Conservation (phyloP, 192 early-diverging fungal genomes). For the Umbelopsis ramanniana region DNA sequence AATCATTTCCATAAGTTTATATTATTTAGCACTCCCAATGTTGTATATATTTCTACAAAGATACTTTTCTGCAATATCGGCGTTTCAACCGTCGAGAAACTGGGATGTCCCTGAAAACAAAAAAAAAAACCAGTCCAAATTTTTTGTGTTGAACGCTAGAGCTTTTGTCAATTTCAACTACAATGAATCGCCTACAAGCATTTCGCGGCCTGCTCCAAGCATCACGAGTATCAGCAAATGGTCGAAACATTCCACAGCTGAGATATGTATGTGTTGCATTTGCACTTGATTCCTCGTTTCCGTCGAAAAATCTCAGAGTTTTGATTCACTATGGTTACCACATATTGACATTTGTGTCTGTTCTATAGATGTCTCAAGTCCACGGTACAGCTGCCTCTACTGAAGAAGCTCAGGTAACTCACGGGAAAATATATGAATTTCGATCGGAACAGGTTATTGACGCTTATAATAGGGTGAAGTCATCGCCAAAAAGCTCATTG, state of each 20-base stretch:
- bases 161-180: background rate
- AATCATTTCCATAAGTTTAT: background rate
- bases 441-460: background rate
- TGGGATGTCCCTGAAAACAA: constrained; percentile 11
- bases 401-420: constrained; percentile 11
- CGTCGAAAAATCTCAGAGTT: background rate
- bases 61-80: background rate
- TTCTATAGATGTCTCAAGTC: background rate
- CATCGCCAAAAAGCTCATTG: constrained; percentile 35
- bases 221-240: background rate
- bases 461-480: constrained; percentile 7
- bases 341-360: no score
- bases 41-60: background rate
- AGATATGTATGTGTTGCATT: constrained; percentile 19
- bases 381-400: constrained; percentile 20
- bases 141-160: background rate
- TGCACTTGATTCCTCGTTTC: no score
- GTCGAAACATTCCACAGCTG: constrained; percentile 1
- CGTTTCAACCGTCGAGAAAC: background rate
- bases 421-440: background rate
- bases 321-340: background rate
- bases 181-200: background rate
- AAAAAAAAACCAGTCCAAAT: constrained; percentile 10
- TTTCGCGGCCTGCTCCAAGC: background rate
- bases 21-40: background rate